phyloP scores from a whole-genome alignment of 1,284 basidiomycete species.

The Melanopsichium pennsylvanicum region DNA sequence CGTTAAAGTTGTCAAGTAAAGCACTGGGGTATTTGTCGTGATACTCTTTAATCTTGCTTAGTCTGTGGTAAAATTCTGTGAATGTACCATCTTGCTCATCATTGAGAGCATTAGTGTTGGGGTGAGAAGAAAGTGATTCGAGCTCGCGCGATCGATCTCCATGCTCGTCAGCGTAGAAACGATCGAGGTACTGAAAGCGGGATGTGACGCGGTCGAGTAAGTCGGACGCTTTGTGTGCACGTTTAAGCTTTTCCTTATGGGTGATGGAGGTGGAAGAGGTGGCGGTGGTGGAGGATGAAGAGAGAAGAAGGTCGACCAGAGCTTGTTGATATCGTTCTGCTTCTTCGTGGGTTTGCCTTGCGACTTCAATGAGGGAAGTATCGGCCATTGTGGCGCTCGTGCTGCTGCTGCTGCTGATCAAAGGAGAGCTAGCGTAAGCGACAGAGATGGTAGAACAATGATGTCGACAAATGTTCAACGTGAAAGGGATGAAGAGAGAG shows the following conservation, averaged over 20 bases:
- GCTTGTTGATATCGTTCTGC: conserved; percentile 82
- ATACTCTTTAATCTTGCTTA: conserved; percentile 93
- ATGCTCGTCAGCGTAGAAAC: conserved; percentile 67
- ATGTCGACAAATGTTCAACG: too few relatives aligned
- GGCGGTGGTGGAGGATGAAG: conserved; percentile 59
- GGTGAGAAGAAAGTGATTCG: conserved; percentile 66
- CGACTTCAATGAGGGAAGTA: conserved; percentile 87
- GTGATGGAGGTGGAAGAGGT: conserved; percentile 50
- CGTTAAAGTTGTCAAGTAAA: conserved; percentile 67
- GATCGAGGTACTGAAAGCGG: conserved; percentile 68
- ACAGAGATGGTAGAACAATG: not conserved
- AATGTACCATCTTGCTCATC: conserved; percentile 39
- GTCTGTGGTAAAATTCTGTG: conserved; percentile 81
- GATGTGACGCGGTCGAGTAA: conserved; percentile 82
- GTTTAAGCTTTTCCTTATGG: conserved; percentile 72
- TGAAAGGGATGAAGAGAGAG: not conserved
- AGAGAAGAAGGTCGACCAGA: conserved; percentile 69
- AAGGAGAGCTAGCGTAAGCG: not conserved
- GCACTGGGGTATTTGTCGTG: conserved; percentile 89
- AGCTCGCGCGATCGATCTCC: conserved; percentile 67
- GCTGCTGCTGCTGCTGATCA: too few relatives aligned
- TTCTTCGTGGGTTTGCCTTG: conserved; percentile 93
- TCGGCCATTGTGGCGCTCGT: conserved; percentile 50
- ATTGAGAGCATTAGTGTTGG: not conserved
- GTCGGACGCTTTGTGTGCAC: conserved; percentile 85